Conservation (phyloP, 192 early-diverging fungal genomes). For the Coemansia sp. region DNA sequence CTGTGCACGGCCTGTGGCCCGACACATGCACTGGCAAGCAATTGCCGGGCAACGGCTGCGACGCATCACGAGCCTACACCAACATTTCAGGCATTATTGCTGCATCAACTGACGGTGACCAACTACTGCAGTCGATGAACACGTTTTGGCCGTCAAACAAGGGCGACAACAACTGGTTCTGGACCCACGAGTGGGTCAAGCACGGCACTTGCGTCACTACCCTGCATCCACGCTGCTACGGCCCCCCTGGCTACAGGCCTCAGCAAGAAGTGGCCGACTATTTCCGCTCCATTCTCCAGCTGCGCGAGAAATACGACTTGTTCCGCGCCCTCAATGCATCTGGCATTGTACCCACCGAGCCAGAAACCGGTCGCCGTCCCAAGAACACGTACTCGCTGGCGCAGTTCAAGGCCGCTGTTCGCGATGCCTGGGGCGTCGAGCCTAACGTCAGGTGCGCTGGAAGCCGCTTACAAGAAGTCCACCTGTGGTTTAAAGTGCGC, state of each 20-base stretch:
- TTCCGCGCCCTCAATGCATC: slow-evolving; percentile 47
- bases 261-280: slow-evolving; percentile 60
- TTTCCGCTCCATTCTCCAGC: slow-evolving; percentile 51
- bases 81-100: slow-evolving; percentile 54
- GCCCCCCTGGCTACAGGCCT: slow-evolving; percentile 19
- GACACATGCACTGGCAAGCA: slow-evolving; percentile 59
- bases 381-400: slow-evolving; percentile 43
- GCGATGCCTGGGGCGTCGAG: slow-evolving; percentile 33
- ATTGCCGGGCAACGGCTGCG: slow-evolving; percentile 56
- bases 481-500: slow-evolving; percentile 48
- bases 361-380: slow-evolving; percentile 25
- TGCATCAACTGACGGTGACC: slow-evolving; percentile 16
- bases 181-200: slow-evolving; percentile 78
- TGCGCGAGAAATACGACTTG: slow-evolving; percentile 57
- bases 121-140: slow-evolving; percentile 49
- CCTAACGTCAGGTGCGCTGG: slow-evolving; percentile 44
- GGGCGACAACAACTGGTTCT: slow-evolving; percentile 74
- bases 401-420: slow-evolving; percentile 37
- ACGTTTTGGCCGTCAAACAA: slow-evolving; percentile 67
- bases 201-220: slow-evolving; percentile 76
- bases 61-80: slow-evolving; percentile 56
- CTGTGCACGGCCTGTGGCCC: slow-evolving; percentile 79
- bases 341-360: slow-evolving; percentile 45
- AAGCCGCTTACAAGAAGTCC: slow-evolving; percentile 39
- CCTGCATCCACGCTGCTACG: slow-evolving; percentile 59